Evolutionary conservation across 495 filamentous ascomycete species (phyloP), one percentile per base, ranked within the genome.

Genomic region (Choiromyces venosus): DNA sequence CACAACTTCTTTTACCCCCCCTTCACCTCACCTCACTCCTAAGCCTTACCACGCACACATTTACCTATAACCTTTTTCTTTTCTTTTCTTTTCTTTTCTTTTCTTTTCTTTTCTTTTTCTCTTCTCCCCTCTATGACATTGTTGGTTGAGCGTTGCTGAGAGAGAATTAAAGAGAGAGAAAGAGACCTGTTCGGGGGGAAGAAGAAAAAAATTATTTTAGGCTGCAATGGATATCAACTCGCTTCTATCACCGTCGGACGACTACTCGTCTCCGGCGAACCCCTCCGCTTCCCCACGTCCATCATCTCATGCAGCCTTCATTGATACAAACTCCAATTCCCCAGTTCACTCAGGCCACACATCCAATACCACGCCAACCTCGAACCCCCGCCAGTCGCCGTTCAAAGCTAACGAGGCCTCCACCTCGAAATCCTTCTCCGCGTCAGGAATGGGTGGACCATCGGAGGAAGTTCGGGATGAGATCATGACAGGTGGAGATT

Each of bases 151-250:
- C 52, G 10, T 61, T 61, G 52, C 52, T 61, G 25, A 61, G 52
- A 33, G 33, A 61, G n/a, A n/a, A n/a, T n/a, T 29, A 33, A 61
- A 61, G 10, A n/a, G n/a, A n/a, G n/a, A n/a, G 52, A 61, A 33
- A 1, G 52, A 14, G 33, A 61, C 52, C n/a, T n/a, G n/a, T n/a
- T n/a, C n/a, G n/a, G n/a, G n/a, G n/a, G n/a, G 52, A 21, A n/a
- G 10, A 52, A 29, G 33, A 61, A 61, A 33, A 4, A 18, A 14
- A 12, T 4, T n/a, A n/a, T n/a, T n/a, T n/a, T 61, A 33, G 25
- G 52, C 25, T 33, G 9, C 52, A 36, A 92, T 92, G 90, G 89
- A 92, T 78, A 92, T 92, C 85, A 89, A 86, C 83, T 89, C 87
- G 38, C 86, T 92, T 65, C 86, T 92, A 74, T 91, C 90, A 73